A percentile compares a stretch with the other conserved stretches of the same genome.
Evolutionary conservation across 768 basidiomycete genomes (phyloP).

Genomic region (Brasilioporus rufonigricans): DNA sequence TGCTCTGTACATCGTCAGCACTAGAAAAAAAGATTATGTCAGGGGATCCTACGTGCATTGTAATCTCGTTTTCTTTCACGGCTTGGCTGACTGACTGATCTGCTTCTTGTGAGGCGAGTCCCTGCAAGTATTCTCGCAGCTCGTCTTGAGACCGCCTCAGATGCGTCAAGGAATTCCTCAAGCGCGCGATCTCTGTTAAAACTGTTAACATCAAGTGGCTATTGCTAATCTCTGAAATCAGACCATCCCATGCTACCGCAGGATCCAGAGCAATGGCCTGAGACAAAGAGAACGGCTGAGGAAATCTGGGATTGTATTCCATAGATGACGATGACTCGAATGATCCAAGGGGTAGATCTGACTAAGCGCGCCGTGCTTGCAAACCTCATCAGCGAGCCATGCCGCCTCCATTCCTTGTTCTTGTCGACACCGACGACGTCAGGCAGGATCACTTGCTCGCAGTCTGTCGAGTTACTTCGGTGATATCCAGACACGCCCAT

Average conservation of each 20-base stretch:
- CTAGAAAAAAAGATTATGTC: slow-evolving; percentile 7
- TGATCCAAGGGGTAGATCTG: not conserved
- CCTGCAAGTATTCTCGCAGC: slow-evolving; percentile 46
- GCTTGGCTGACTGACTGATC: slow-evolving; percentile 63
- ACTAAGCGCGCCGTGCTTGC: slow-evolving; percentile 29
- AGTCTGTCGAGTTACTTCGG: slow-evolving; percentile 73
- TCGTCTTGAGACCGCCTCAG: slow-evolving; percentile 60
- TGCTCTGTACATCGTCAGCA: slow-evolving; percentile 44
- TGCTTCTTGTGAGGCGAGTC: slow-evolving; percentile 32
- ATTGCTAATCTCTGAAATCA: not conserved
- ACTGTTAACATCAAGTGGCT: slow-evolving; percentile 1
- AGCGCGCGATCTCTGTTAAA: slow-evolving; percentile 64
- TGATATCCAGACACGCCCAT: slow-evolving; percentile 50
- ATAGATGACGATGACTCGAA: slow-evolving; percentile 31
- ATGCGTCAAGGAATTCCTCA: slow-evolving; percentile 67
- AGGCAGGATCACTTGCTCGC: slow-evolving; percentile 51
- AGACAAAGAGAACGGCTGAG: slow-evolving; percentile 71
- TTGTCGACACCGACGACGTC: slow-evolving; percentile 46
- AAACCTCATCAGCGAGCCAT: too few relatives aligned
- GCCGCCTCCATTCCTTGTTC: slow-evolving; percentile 50
- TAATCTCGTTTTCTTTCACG: slow-evolving; percentile 65
- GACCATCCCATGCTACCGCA: slow-evolving; percentile 70
- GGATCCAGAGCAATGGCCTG: slow-evolving; percentile 68
- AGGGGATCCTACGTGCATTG: slow-evolving; percentile 57
- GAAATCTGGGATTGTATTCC: slow-evolving; percentile 66